These are phyloP conservation scores for Botryosphaeria dothidea DNA, from an alignment of 2,329 filamentous ascomycete genomes.

Conservation along the genomic window DNA sequence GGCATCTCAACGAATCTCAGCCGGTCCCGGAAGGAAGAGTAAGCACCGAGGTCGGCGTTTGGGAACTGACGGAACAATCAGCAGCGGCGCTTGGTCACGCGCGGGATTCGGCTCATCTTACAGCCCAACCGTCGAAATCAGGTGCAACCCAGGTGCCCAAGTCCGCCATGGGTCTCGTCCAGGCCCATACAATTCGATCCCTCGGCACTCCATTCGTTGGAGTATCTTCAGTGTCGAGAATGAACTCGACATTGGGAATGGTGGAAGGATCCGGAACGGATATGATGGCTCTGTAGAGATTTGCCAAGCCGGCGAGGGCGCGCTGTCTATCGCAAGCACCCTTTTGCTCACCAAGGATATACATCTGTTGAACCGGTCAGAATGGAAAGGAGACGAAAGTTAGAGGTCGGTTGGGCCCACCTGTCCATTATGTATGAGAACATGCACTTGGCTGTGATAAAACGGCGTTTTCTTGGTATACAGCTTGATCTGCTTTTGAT, in stretches of 20 bases:
- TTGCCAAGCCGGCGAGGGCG: slow-evolving; percentile 3
- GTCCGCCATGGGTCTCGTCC: slow-evolving; percentile 2
- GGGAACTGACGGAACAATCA: background rate
- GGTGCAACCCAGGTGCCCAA: slow-evolving; percentile 18
- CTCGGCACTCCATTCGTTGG: slow-evolving; percentile 4
- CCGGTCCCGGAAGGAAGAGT: slow-evolving; percentile 20
- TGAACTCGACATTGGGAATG: slow-evolving; percentile 19
- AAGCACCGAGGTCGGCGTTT: slow-evolving; percentile 20
- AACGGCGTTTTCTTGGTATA: background rate
- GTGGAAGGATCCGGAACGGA: background rate
- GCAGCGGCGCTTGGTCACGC: background rate
- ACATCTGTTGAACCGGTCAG: background rate
- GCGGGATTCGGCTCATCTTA: background rate
- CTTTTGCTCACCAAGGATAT: slow-evolving; percentile 4
- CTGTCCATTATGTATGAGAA: slow-evolving; percentile 14
- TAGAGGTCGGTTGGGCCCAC: background rate
- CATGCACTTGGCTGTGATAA: slow-evolving; percentile 1
- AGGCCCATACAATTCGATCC: slow-evolving; percentile 22
- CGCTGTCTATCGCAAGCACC: background rate
- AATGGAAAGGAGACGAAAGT: background rate
- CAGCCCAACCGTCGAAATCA: slow-evolving; percentile 25
- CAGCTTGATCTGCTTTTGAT: background rate
- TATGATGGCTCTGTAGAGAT: slow-evolving; percentile 11
- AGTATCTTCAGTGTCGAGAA: slow-evolving; percentile 16
- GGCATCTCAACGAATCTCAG: slow-evolving; percentile 17